A percentile compares a stretch with the other conserved stretches of the same genome.
Conservation (phyloP, 495 filamentous ascomycete species). For the Immersiella caudata region DNA sequence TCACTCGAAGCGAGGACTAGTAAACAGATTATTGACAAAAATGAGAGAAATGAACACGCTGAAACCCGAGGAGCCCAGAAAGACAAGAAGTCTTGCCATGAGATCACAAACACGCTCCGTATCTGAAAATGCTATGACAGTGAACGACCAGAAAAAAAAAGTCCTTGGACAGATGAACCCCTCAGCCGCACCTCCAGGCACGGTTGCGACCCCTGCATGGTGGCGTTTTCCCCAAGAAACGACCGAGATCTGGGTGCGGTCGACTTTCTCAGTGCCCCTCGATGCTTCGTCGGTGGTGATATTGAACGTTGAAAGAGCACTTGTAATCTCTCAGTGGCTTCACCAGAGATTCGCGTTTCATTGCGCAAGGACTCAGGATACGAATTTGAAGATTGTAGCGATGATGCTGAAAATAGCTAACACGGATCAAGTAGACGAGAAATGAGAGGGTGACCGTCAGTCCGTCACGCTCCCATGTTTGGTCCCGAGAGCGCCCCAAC, state of each 20-base stretch:
- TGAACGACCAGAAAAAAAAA: not conserved
- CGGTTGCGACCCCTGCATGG: not conserved
- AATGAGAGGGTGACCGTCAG: conserved; percentile 3
- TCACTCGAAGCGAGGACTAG: not conserved
- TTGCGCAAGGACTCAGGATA: too few species aligned
- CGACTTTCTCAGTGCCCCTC: not conserved
- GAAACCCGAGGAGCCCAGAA: not conserved
- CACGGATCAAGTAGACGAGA: not conserved
- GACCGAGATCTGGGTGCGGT: not conserved
- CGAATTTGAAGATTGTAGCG: too few species aligned
- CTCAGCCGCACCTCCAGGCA: conserved; percentile 5
- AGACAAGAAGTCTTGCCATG: not conserved
- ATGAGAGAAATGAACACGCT: not conserved
- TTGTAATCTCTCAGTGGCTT: too few species aligned
- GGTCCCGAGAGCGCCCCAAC: not conserved
- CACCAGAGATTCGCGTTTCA: too few species aligned
- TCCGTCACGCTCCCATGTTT: not conserved
- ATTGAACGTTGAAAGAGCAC: not conserved
- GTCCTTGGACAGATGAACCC: not conserved
- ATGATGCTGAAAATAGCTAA: not conserved
- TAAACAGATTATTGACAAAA: not conserved
- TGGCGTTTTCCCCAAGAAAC: not conserved
- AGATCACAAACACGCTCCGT: not conserved
- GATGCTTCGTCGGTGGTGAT: not conserved
- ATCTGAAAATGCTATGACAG: not conserved